A percentile compares a stretch with the other conserved stretches of the same genome.
Conservation (phyloP, 345 rosid species). For the Garcia nutans region DNA sequence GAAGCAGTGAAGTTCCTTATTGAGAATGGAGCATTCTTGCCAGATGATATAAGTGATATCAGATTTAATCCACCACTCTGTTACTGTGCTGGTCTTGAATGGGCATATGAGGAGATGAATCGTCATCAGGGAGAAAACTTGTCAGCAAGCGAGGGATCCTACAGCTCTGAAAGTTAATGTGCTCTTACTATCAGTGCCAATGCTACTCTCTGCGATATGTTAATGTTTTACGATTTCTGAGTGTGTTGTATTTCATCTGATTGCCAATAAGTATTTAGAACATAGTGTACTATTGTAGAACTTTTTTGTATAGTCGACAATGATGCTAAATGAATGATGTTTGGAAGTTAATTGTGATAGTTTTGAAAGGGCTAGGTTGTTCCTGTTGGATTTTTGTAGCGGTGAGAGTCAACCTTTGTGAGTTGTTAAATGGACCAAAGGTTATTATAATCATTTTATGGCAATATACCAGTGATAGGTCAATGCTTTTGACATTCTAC, state of each 20-base stretch:
- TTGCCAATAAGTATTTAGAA: too few species aligned
- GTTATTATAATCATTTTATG: too few species aligned
- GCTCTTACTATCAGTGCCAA: background rate
- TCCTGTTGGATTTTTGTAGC: too few species aligned
- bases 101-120: slow-evolving; percentile 92
- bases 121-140: slow-evolving; percentile 38
- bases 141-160: slow-evolving; percentile 49
- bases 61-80: slow-evolving; percentile 95
- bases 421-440: too few species aligned
- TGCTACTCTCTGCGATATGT: background rate
- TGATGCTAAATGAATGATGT: too few species aligned
- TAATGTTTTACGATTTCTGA: background rate
- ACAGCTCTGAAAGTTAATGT: slow-evolving; percentile 51
- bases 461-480: too few species aligned
- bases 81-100: slow-evolving; percentile 94
- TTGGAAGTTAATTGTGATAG: too few species aligned
- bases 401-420: too few species aligned
- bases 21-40: slow-evolving; percentile 86
- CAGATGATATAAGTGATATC: slow-evolving; percentile 76
- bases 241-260: background rate
- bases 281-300: too few species aligned
- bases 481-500: too few species aligned
- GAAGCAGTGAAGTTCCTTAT: slow-evolving; percentile 82
- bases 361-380: too few species aligned
- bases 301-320: too few species aligned